Conservation (phyloP, 1,139 yeast genomes). For the Hansenula sp. region DNA sequence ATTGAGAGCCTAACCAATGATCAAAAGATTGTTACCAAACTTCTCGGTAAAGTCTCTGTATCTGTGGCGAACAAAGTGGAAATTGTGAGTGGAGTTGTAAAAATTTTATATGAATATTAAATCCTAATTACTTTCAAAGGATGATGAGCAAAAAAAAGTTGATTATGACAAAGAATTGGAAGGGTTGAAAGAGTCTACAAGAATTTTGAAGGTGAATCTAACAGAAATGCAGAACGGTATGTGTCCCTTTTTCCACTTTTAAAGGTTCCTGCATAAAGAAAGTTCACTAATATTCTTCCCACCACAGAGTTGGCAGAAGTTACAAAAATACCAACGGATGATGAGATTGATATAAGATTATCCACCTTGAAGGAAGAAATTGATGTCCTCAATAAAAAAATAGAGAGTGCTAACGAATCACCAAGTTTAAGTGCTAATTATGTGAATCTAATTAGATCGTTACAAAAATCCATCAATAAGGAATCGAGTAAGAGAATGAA, state of each 20-base stretch:
- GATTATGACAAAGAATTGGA: constrained; percentile 6
- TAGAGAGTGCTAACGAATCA: constrained; percentile 9
- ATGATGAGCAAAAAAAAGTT: not conserved
- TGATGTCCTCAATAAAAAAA: constrained; percentile 5
- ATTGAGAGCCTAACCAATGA: constrained; percentile 26
- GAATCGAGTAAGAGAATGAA: constrained; percentile 14
- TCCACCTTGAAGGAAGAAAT: constrained; percentile 13
- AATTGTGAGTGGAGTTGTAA: constrained; percentile 1
- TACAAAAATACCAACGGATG: constrained; percentile 13
- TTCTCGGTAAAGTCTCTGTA: constrained; percentile 31
- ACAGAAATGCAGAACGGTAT: constrained; percentile 7
- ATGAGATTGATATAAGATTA: constrained; percentile 12
- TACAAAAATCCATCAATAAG: constrained; percentile 4
- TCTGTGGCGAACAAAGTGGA: constrained; percentile 29
- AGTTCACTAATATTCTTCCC: no score
- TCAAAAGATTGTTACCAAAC: constrained; percentile 27
- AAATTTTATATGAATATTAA: not conserved
- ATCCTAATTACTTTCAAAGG: not conserved
- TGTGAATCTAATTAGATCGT: constrained; percentile 6
- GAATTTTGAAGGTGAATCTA: constrained; percentile 1
- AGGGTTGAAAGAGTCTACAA: constrained; percentile 1
- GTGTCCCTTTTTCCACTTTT: not conserved
- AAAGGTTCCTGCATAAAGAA: no score
- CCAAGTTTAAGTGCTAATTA: constrained; percentile 9
- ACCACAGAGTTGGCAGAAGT: constrained; percentile 6